A percentile compares a stretch with the other conserved stretches of the same genome.
Evolutionary conservation across 345 rosid species (phyloP).

Genomic region (Eucalyptus guilfoylei): DNA sequence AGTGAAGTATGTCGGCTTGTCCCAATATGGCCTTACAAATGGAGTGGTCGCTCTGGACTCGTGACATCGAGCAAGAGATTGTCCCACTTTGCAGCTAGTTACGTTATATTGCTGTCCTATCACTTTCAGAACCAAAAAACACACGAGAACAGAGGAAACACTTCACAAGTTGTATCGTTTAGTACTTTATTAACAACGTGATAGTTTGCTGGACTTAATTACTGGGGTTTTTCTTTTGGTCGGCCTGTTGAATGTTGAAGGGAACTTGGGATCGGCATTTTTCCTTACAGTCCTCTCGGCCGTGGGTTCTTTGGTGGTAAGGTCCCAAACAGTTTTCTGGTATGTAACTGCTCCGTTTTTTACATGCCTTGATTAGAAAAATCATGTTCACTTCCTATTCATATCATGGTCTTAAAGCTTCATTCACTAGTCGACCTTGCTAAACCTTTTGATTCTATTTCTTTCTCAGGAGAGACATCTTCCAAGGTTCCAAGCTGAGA

Average conservation of each 20-base stretch:
- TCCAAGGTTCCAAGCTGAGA: neutral
- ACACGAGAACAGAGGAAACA: neutral
- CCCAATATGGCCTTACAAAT: slow-evolving; percentile 25
- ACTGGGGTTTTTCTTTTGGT: neutral
- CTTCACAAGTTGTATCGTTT: neutral
- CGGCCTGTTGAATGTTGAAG: neutral
- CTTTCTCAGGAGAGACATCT: neutral
- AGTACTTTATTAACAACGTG: neutral
- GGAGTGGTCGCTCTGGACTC: slow-evolving; percentile 33
- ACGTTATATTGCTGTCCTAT: neutral
- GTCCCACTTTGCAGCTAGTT: slow-evolving; percentile 34
- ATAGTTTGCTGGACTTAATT: neutral
- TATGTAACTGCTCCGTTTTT: neutral
- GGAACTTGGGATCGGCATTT: slow-evolving; percentile 3
- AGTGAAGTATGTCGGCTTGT: slow-evolving; percentile 24
- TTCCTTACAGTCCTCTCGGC: slow-evolving; percentile 9
- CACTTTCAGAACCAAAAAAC: neutral
- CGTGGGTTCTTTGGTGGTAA: neutral
- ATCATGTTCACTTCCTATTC: neutral
- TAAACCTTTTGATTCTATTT: neutral
- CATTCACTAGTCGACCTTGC: neutral
- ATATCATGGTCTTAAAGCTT: neutral
- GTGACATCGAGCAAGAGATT: slow-evolving; percentile 38
- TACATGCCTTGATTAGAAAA: neutral
- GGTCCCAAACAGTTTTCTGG: neutral